A percentile compares a stretch with the other conserved stretches of the same genome.
phyloP scores from a whole-genome alignment of 2,329 filamentous ascomycete species.

The Xylaria sp. region DNA sequence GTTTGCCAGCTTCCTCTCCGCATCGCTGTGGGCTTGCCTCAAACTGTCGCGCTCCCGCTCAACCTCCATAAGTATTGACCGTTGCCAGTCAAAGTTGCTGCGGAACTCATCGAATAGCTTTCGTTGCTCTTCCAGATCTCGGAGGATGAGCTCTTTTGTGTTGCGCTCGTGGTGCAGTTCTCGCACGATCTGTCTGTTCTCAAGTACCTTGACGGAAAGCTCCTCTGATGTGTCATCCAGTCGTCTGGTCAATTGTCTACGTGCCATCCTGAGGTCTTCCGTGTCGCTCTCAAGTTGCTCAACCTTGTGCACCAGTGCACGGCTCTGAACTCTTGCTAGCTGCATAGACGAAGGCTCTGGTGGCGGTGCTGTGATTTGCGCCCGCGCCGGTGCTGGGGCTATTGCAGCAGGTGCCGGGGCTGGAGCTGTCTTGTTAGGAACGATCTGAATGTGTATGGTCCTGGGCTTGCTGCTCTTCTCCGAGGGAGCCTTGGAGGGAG shows the following conservation, averaged over 20 bases:
- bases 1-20: slow-evolving; percentile 34
- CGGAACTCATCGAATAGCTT: slow-evolving; percentile 45
- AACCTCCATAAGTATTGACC: slow-evolving; percentile 36
- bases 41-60: slow-evolving; percentile 46
- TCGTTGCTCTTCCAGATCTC: slow-evolving; percentile 45
- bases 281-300: slow-evolving; percentile 46
- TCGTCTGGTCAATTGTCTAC: slow-evolving; percentile 40
- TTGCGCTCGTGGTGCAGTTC: slow-evolving; percentile 40
- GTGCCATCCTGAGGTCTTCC: slow-evolving; percentile 39
- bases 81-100: slow-evolving; percentile 44
- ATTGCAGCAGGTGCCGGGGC: slow-evolving; percentile 16
- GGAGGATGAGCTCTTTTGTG: slow-evolving; percentile 42
- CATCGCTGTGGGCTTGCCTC: slow-evolving; percentile 35
- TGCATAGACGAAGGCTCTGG: slow-evolving; percentile 37
- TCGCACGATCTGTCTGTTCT: slow-evolving; percentile 42
- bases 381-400: background rate
- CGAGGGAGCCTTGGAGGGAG: slow-evolving; percentile 33
- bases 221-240: slow-evolving; percentile 41
- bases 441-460: slow-evolving; percentile 41
- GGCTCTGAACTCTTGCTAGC: slow-evolving; percentile 36
- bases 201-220: slow-evolving; percentile 36
- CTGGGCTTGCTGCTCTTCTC: slow-evolving; percentile 35
- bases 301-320: slow-evolving; percentile 43
- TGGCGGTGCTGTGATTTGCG: background rate
- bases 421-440: slow-evolving; percentile 29